Base-by-base conservation (phyloP, 1,139 yeast species). In the Geotrichum aggregatum region DNA sequence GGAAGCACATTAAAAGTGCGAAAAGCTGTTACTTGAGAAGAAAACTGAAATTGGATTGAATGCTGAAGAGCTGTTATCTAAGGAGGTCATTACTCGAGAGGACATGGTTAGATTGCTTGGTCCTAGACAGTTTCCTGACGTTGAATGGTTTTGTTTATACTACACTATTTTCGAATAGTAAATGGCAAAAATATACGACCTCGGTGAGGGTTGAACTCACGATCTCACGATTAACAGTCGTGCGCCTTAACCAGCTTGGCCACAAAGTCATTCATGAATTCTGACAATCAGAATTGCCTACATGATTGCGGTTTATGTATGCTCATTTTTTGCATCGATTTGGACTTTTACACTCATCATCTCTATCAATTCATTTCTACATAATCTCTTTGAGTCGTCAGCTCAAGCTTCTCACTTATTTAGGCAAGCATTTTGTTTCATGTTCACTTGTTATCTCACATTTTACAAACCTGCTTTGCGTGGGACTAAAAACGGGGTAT, bases 101-200 rank as follows among this genome's bases (percentile, higher is more conserved):
- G 98, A 91, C 68, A 86, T 91, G 87, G 83, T 89, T 56, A 76
- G 91, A 55, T 68, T 91, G 50, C 75, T 91, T 44, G 98, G 98
- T 1, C 87, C 86, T 65, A 79, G 98, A 59, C 96, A 96, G 18
- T 66, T 85, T 77, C 84, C 86, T 11, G 95, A 88, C n/a, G n/a
- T n/a, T n/a, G n/a, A n/a, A n/a, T n/a, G n/a, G n/a, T n/a, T n/a
- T n/a, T n/a, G n/a, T n/a, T n/a, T n/a, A n/a, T n/a, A n/a, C n/a
- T n/a, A n/a, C n/a, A n/a, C n/a, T n/a, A n/a, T n/a, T n/a, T n/a
- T n/a, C n/a, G n/a, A n/a, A n/a, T n/a, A n/a, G n/a, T n/a, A n/a
- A n/a, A n/a, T n/a, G n/a, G n/a, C n/a, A 24, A 16, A 35, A 35
- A 35, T 14, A 19, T 14, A 35, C 36, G 36, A 34, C 36, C 36